Percentiles rank a stretch among this genome's conserved stretches.
phyloP scores from a whole-genome alignment of 1,284 basidiomycete genomes.

The Fomes fomentarius region DNA sequence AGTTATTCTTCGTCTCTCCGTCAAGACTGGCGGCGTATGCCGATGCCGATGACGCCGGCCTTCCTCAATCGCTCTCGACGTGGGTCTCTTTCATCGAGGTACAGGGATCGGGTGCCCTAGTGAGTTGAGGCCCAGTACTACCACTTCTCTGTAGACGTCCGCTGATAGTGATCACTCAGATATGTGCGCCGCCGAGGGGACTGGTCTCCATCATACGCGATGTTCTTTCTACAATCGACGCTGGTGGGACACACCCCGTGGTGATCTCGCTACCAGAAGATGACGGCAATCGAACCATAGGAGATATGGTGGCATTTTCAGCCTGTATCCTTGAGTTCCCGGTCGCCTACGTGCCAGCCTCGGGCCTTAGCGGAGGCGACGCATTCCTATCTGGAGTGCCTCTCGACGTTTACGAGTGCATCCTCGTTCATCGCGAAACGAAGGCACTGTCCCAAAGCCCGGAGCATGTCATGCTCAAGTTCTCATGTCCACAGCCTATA shows the following conservation, averaged over 20 bases:
- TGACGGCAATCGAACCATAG: conserved; percentile 4
- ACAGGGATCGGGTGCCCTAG: conserved; percentile 4
- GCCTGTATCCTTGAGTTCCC: conserved; percentile 61
- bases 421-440: conserved; percentile 17
- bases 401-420: conserved; percentile 52
- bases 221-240: not conserved
- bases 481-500: conserved; percentile 43
- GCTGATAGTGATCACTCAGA: not conserved
- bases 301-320: conserved; percentile 49
- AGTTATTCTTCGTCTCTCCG: conserved; percentile 50
- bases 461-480: conserved; percentile 40
- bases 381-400: conserved; percentile 44
- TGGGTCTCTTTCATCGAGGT: conserved; percentile 10
- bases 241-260: not conserved
- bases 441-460: not conserved
- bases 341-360: conserved; percentile 53
- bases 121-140: too few relatives aligned
- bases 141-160: not conserved
- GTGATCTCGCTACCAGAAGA: not conserved
- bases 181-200: not conserved
- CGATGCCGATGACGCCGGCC: not conserved
- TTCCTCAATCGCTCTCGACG: not conserved
- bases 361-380: conserved; percentile 27
- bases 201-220: not conserved
- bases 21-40: conserved; percentile 15